These are phyloP conservation scores for Colletotrichum acutatum DNA, from an alignment of 2,329 filamentous ascomycete species.

Conservation along the genomic window DNA sequence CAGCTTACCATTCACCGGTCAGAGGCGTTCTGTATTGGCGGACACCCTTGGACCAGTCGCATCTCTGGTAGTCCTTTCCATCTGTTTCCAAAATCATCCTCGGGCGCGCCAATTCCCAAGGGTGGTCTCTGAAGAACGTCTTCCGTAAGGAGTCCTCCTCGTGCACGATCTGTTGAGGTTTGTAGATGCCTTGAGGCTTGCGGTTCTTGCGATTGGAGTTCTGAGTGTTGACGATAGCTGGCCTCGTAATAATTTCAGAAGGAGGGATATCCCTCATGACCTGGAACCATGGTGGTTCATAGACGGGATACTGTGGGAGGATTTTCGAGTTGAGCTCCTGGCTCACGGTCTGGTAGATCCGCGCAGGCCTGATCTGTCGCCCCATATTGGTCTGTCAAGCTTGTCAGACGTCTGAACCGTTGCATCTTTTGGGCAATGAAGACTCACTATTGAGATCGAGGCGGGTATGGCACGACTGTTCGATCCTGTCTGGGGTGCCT, in stretches of 20 bases:
- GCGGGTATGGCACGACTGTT: not conserved
- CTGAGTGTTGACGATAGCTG: constrained; percentile 60
- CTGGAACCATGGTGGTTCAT: constrained; percentile 60
- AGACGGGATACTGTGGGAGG: constrained; percentile 46
- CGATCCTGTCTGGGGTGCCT: not conserved
- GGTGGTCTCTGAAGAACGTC: constrained; percentile 92
- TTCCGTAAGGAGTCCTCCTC: constrained; percentile 84
- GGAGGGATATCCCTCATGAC: constrained; percentile 66
- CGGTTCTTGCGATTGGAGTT: constrained; percentile 56
- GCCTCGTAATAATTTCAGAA: constrained; percentile 66
- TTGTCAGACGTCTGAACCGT: not conserved
- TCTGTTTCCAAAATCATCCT: constrained; percentile 86
- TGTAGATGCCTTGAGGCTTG: constrained; percentile 82
- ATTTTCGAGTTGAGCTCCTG: constrained; percentile 55
- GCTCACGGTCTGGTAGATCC: constrained; percentile 58
- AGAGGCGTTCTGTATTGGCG: constrained; percentile 80
- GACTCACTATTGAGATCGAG: not conserved
- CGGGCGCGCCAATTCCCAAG: constrained; percentile 95
- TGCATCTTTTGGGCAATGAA: too few species aligned
- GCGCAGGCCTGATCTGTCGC: constrained; percentile 57
- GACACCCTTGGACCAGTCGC: constrained; percentile 82
- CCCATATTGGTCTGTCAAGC: constrained; percentile 46
- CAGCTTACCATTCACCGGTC: constrained; percentile 82
- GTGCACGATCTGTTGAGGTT: constrained; percentile 81
- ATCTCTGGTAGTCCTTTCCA: constrained; percentile 80